Evolutionary conservation across 192 early-diverging fungal species (phyloP), one percentile per base, ranked within the genome.

Genomic region (Allomyces macrogynus): DNA sequence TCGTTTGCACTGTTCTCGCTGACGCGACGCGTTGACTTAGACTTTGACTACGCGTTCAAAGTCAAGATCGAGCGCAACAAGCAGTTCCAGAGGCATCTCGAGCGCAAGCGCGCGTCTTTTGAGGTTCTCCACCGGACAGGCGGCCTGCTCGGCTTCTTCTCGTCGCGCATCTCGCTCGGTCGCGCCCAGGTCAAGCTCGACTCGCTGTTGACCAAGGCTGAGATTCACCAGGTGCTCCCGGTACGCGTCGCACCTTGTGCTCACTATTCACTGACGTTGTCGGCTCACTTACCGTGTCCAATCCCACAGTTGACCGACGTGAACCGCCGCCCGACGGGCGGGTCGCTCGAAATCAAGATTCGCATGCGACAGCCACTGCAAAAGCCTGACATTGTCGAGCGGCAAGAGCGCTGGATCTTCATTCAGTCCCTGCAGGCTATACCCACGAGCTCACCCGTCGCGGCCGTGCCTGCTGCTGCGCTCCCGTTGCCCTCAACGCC

Each of bases 31-130:
- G 7, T 7, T 40, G 32, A 14, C 23, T 49, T 77, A 72, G 84
- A 75, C 11, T 87, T 77, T 67, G 70, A 78, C 26, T 86, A 74
- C 61, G 67, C 70, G 57, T 78, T 78, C 32, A 66, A 64, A 5
- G 65, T 88, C 24, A 75, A 75, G 44, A 87, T 91, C 64, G 77
- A 77, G 16, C 75, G 89, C 10, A 83, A 70, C 22, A 75, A 78
- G 60, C 63, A 67, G 9, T 89, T 88, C 65, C 70, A 80, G 65
- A 65, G 87, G 23, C 80, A 82, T 73, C 63, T 89, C 1, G 82
- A 86, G 66, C 67, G 82, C n/a, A 83, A 84, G 65, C 85, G 86
- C 65, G 76, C 78, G 0, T 75, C 76, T 0, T 82, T 91, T 69
- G 85, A 87, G 66, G 80, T 89, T 2, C 85, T 74, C 64, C 83